These are phyloP conservation scores for Cordyceps farinosa DNA, from an alignment of 2,329 filamentous ascomycete genomes.

Conservation along the genomic window DNA sequence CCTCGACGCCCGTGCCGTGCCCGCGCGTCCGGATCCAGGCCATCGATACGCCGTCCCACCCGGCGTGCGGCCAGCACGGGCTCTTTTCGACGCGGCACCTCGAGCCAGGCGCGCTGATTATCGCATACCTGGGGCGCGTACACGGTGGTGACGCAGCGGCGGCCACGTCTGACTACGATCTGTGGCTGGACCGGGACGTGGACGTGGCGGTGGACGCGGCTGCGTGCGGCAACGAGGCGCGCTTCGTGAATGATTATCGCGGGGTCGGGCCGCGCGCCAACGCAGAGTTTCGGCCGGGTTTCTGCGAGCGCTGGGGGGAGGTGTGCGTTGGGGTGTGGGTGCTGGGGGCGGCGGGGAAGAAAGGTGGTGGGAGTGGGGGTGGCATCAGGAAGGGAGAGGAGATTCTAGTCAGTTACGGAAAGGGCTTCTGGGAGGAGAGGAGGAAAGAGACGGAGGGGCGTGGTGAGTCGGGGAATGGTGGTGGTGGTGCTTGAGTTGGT, in stretches of 20 bases:
- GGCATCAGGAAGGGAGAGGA: conserved; percentile 58
- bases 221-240: conserved; percentile 57
- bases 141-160: conserved; percentile 38
- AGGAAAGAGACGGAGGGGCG: conserved; percentile 27
- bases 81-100: conserved; percentile 57
- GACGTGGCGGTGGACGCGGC: conserved; percentile 60
- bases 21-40: conserved; percentile 51
- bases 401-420: conserved; percentile 64
- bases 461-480: too few species aligned
- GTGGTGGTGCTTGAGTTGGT: background rate
- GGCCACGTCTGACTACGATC: conserved; percentile 53
- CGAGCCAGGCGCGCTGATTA: conserved; percentile 50
- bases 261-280: conserved; percentile 53
- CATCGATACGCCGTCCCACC: conserved; percentile 51
- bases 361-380: conserved; percentile 22
- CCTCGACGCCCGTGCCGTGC: conserved; percentile 41
- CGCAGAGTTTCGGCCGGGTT: conserved; percentile 57
- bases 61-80: conserved; percentile 55
- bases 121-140: conserved; percentile 60
- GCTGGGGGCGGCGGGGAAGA: conserved; percentile 18
- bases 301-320: conserved; percentile 50
- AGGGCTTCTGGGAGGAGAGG: conserved; percentile 59
- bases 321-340: conserved; percentile 58
- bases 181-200: conserved; percentile 57
- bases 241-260: conserved; percentile 65